Evolutionary conservation across 768 basidiomycete species (phyloP), one percentile per base, ranked within the genome.

Genomic region (Leccinum incarnatum): DNA sequence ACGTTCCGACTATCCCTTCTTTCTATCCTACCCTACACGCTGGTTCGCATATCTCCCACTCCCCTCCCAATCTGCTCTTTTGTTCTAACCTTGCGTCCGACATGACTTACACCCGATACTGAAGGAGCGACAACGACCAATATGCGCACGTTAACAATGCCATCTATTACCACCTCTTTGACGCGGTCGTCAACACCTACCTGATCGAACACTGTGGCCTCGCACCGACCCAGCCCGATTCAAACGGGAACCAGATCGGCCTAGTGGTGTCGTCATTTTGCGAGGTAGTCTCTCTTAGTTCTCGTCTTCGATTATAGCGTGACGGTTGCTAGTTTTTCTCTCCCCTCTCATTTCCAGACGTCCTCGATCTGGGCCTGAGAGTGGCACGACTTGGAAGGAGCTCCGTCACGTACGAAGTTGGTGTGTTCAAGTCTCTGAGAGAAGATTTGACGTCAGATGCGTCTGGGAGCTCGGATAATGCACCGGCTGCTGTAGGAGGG

Each of bases 41-140:
- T 91, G 89, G 89, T 89, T 51, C 56, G 61, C 51, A 59, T 29
- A 55, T 14, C 61, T 34, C 56, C 17, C 21, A 57, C 59, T 30
- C 40, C 36, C 37, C 3, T 32, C 8, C 19, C n/a, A 23, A 53
- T 40, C 46, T 59, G 36, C 40, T 4, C 7, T 42, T n/a, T 3
- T 29, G 14, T 23, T 57, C 66, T 67, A 45, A 67, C 57, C 15
- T 42, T 19, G 11, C 34, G 6, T 45, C n/a, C 30, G 17, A 48
- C 9, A n/a, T 55, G 53, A 21, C 23, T 34, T 12, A 12, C 11
- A 1, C 50, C 27, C 21, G 10, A 29, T 6, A 51, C 5, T 27
- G n/a, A 62, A 93, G 91, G 91, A 89, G 82, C 64, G 91, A 93
- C 78, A 93, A 92, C 65, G 91, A 93, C 76, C 89, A 91, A 65